These are phyloP conservation scores for Geranium brycei DNA, from an alignment of 345 rosid genomes.

Conservation along the genomic window DNA sequence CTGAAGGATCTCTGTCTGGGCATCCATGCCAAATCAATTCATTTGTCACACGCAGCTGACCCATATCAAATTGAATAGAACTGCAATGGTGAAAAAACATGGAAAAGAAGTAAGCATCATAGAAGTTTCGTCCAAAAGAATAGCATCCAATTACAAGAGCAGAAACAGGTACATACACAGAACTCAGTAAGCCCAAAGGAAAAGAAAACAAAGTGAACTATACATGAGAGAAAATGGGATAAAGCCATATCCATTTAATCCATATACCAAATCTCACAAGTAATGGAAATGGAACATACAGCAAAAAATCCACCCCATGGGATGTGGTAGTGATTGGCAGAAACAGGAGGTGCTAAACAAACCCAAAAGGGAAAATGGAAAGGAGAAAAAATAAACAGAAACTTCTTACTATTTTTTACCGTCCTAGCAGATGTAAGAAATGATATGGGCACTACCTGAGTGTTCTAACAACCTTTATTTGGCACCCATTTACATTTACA, in stretches of 20 bases:
- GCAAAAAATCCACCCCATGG: neutral
- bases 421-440: neutral
- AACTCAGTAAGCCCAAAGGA: neutral
- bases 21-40: conserved; percentile 87
- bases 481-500: neutral
- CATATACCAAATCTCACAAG: too few relatives aligned
- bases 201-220: neutral
- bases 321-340: too few relatives aligned
- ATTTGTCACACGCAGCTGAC: conserved; percentile 78
- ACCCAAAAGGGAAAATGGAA: too few relatives aligned
- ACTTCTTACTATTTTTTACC: too few relatives aligned
- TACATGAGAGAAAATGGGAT: neutral
- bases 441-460: neutral
- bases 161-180: neutral
- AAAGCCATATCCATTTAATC: neutral
- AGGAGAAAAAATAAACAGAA: too few relatives aligned
- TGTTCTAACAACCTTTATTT: neutral
- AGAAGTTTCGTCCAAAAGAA: neutral
- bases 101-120: conserved; percentile 1
- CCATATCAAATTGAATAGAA: conserved; percentile 89
- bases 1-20: conserved; percentile 78
- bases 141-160: neutral
- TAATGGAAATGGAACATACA: too few relatives aligned
- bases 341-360: neutral
- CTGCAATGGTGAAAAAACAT: conserved; percentile 32